Conservation (phyloP, 2,329 filamentous ascomycete species). For the Talaromyces sp. region DNA sequence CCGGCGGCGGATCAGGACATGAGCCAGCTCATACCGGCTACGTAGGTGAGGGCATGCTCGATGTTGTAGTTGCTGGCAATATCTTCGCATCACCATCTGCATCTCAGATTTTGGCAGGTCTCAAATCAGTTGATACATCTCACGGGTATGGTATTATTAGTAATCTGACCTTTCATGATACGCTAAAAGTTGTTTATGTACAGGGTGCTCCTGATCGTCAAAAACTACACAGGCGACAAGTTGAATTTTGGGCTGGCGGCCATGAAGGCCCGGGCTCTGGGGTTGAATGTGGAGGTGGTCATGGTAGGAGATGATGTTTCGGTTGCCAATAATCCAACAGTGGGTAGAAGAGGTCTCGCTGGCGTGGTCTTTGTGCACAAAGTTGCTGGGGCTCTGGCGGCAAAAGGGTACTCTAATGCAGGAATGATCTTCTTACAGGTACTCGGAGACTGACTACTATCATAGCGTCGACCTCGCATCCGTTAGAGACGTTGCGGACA, state of each 20-base stretch:
- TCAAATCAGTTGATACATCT: neutral
- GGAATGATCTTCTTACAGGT: no score
- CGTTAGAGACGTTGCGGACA: neutral
- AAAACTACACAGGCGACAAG: conserved; percentile 14
- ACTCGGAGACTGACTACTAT: neutral
- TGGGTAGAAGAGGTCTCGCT: neutral
- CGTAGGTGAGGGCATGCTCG: conserved; percentile 12
- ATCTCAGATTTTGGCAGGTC: neutral
- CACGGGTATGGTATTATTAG: neutral
- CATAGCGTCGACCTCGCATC: neutral
- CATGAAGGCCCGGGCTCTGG: neutral
- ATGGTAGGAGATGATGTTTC: neutral
- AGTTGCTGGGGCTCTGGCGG: neutral
- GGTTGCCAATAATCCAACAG: neutral
- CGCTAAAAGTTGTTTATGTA: neutral
- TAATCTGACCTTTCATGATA: neutral
- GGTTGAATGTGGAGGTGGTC: neutral
- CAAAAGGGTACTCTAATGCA: neutral
- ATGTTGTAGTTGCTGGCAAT: neutral
- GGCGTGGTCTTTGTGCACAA: neutral
- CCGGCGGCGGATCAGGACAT: conserved; percentile 10
- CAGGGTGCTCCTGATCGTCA: conserved; percentile 11
- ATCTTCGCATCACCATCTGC: conserved; percentile 10
- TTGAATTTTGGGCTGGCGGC: conserved; percentile 13
- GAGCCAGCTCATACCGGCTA: conserved; percentile 12